Evolutionary conservation across 352 stramenopile genomes (phyloP), one percentile per base, ranked within the genome.

Genomic region (Phytophthora citrophthora): DNA sequence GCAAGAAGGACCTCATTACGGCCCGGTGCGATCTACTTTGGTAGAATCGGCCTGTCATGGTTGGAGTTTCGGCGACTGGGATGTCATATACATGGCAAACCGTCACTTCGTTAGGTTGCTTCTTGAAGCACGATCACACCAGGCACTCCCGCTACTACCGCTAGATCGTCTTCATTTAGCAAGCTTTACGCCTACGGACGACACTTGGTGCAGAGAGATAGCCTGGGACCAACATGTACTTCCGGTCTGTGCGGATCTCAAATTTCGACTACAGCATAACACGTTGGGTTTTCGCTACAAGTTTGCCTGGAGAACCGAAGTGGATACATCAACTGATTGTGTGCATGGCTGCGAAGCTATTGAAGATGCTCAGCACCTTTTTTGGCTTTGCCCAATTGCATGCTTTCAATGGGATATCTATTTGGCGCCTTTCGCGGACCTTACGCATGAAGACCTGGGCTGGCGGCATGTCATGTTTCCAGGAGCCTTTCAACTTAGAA

Each of bases 231-330:
- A 24, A 11, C 46, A 65, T 34, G 39, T 65, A 6, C 18, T 64
- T 6, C 47, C 57, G 9, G 57, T 64, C 12, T 53, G 31, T 9
- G 24, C 47, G 16, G 26, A 65, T 49, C 26, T 65, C n/a, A 65
- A 65, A n/a, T 65, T 41, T 49, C 47, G 57, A 11, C 39, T 64
- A 23, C 47, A 64, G 18, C 57, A 64, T 23, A 64, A 64, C 53
- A 46, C 47, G 1, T 52, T 64, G 15, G 57, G 47, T 8, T 57
- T 65, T 53, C 48, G 26, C 18, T 65, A 65, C 40, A 65, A 57
- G 40, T 65, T 58, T 46, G 7, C 13, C 1, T 54, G 47, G 49
- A 38, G 50, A 1, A 60, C 48, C 2, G 2, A 55, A 27, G 49
- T 60, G 1, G 6, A 31, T 7, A 60, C 49, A 2, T 51, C 49